phyloP scores from a whole-genome alignment of 2,329 filamentous ascomycete species.

The Huntiella omanensis region DNA sequence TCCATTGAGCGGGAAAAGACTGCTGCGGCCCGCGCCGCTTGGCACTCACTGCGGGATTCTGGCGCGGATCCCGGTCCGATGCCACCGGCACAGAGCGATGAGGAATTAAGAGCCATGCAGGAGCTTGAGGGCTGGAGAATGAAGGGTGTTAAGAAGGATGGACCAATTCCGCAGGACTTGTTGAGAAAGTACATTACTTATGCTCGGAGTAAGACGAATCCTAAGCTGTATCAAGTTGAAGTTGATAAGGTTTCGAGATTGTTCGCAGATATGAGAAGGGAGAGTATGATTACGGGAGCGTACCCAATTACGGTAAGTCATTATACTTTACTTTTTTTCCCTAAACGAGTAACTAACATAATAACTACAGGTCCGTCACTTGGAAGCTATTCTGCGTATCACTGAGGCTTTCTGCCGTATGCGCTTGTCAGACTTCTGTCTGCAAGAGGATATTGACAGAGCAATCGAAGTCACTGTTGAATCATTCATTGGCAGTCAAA shows the following conservation, averaged over 20 bases:
- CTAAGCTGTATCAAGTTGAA: slow-evolving; percentile 93
- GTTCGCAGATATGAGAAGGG: slow-evolving; percentile 89
- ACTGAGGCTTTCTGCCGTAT: slow-evolving; percentile 91
- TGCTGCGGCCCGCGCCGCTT: slow-evolving; percentile 1
- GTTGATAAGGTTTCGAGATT: slow-evolving; percentile 89
- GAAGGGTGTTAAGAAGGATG: slow-evolving; percentile 23
- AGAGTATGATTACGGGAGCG: slow-evolving; percentile 80
- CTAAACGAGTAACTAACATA: not conserved
- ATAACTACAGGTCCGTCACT: slow-evolving; percentile 61
- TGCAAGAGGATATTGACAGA: slow-evolving; percentile 76
- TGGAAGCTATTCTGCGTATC: slow-evolving; percentile 95
- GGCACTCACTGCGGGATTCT: slow-evolving; percentile 2
- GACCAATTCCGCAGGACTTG: slow-evolving; percentile 76
- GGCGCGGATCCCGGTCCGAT: slow-evolving; percentile 4
- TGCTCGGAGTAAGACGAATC: slow-evolving; percentile 69
- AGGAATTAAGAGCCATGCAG: slow-evolving; percentile 15
- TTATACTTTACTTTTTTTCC: slow-evolving; percentile 1
- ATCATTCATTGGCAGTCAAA: slow-evolving; percentile 88
- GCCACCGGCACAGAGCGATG: slow-evolving; percentile 25
- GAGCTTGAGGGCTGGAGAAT: slow-evolving; percentile 18
- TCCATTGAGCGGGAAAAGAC: slow-evolving; percentile 30
- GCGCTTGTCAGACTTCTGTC: slow-evolving; percentile 93
- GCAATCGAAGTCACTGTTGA: slow-evolving; percentile 94
- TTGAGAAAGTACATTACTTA: slow-evolving; percentile 95
- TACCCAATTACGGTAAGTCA: slow-evolving; percentile 87